Percentiles rank a stretch among this genome's conserved stretches.
These are phyloP conservation scores for Didymella arachidicola DNA, from an alignment of 2,329 filamentous ascomycete species.

Conservation along the genomic window DNA sequence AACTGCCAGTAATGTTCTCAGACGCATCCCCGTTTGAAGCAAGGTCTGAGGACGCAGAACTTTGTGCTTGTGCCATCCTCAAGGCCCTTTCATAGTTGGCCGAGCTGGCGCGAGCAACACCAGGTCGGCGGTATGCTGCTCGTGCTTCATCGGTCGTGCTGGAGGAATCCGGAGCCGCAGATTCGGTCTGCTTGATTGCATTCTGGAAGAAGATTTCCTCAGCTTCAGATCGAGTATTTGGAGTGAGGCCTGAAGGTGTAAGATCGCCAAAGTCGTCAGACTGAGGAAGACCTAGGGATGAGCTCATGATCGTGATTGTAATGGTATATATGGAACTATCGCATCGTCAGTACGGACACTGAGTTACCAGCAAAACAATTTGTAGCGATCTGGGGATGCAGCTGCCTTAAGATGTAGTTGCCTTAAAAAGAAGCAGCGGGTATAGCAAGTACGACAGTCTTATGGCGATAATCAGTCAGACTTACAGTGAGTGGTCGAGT, in stretches of 20 bases:
- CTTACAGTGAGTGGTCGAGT: constrained; percentile 1
- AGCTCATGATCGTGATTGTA: constrained; percentile 25
- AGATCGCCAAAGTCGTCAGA: constrained; percentile 33
- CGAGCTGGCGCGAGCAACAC: constrained; percentile 35
- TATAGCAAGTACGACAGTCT: not conserved
- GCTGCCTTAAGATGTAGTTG: not conserved
- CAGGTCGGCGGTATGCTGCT: constrained; percentile 40
- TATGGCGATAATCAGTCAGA: not conserved
- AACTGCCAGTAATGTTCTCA: constrained; percentile 19
- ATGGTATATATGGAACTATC: too few relatives aligned
- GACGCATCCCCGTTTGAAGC: constrained; percentile 25
- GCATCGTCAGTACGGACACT: not conserved
- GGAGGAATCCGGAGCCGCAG: constrained; percentile 43
- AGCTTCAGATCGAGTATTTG: constrained; percentile 47
- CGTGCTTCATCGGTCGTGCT: constrained; percentile 34
- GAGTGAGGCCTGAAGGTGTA: constrained; percentile 48
- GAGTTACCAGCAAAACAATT: not conserved
- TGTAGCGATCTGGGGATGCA: not conserved
- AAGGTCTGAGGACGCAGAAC: constrained; percentile 36
- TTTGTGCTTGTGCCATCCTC: constrained; percentile 29
- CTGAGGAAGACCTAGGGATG: constrained; percentile 31
- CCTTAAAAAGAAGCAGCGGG: not conserved
- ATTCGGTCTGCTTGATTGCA: constrained; percentile 44
- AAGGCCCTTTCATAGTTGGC: constrained; percentile 46
- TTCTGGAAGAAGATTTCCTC: constrained; percentile 46